phyloP scores from a whole-genome alignment of 352 stramenopile genomes.

The Pythium oligandrum region DNA sequence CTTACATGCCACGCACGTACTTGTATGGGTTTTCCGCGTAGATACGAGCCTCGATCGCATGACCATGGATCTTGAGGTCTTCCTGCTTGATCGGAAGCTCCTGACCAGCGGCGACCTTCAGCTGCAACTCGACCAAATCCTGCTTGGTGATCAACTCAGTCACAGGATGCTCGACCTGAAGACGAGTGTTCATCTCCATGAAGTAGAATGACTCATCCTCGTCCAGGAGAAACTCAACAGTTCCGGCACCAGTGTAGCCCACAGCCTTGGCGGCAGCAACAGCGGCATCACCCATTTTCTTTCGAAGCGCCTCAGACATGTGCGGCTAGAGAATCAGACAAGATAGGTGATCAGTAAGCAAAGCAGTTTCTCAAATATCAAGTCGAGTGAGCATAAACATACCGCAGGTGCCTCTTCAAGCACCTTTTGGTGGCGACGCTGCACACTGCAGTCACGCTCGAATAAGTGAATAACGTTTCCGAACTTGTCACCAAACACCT shows the following conservation, averaged over 20 bases:
- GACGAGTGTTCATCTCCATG: conserved; percentile 95
- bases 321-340: conserved; percentile 37
- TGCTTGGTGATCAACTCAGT: conserved; percentile 90
- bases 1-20: conserved; percentile 24
- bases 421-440: conserved; percentile 93
- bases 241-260: conserved; percentile 90
- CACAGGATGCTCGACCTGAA: conserved; percentile 92
- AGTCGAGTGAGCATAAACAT: conserved; percentile 10
- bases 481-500: conserved; percentile 91
- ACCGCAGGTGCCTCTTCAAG: conserved; percentile 91
- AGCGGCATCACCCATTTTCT: conserved; percentile 87
- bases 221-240: conserved; percentile 93
- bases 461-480: conserved; percentile 88
- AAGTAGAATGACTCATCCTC: conserved; percentile 92
- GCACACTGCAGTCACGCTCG: conserved; percentile 89
- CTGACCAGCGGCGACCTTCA: conserved; percentile 92
- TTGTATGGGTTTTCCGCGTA: conserved; percentile 93
- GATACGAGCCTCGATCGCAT: conserved; percentile 91
- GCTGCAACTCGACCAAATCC: conserved; percentile 92
- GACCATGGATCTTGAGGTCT: conserved; percentile 83
- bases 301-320: conserved; percentile 73
- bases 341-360: not conserved
- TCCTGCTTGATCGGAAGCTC: conserved; percentile 86
- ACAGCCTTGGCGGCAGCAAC: conserved; percentile 87
- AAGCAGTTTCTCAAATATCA: not conserved